Conservation (phyloP, 306 rosid species). For the Clitoria ternatea region DNA sequence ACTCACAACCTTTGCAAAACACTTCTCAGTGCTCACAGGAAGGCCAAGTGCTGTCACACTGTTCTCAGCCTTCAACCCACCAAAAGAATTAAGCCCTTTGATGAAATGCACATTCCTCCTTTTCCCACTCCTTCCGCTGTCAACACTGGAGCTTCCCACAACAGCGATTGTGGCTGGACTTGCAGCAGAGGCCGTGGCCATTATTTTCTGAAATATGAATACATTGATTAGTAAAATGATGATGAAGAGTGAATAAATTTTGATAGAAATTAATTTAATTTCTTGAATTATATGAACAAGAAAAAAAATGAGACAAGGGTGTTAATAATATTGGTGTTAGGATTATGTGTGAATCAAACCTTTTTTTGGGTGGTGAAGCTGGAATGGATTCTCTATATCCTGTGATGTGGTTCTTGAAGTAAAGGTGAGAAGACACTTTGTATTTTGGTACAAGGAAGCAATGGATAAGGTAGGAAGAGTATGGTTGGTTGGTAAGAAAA, state of each 20-base stretch:
- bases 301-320: not conserved
- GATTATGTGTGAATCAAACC: not conserved
- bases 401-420: not conserved
- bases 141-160: conserved; percentile 29
- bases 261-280: not conserved
- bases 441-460: conserved; percentile 23
- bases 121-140: conserved; percentile 31
- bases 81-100: conserved; percentile 50
- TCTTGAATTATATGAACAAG: not conserved
- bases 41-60: conserved; percentile 51
- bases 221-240: not conserved
- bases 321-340: not conserved
- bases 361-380: not conserved
- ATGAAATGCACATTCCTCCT: conserved; percentile 40
- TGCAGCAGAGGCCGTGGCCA: conserved; percentile 61
- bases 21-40: conserved; percentile 44
- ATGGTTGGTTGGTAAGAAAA: conserved; percentile 50
- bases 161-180: conserved; percentile 43
- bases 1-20: conserved; percentile 62
- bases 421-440: conserved; percentile 30
- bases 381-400: not conserved
- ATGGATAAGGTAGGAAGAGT: conserved; percentile 51
- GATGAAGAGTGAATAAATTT: not conserved
- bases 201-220: conserved; percentile 31
- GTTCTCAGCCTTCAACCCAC: conserved; percentile 63